Conservation (phyloP, 257 asterid genomes). For the Plantago major region DNA sequence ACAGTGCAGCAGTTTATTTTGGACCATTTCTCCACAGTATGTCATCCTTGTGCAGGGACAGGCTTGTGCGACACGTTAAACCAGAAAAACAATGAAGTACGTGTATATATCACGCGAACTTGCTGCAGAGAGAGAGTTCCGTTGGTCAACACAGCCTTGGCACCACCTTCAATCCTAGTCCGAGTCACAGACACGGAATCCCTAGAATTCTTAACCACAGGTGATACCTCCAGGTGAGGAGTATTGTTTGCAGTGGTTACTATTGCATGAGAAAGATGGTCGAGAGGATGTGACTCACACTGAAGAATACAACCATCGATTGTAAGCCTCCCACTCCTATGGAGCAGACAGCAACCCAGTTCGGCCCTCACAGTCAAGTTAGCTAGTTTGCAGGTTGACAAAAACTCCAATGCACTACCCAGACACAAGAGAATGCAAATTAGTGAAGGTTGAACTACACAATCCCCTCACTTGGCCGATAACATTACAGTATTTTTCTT, state of each 20-base stretch:
- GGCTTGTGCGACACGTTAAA: conserved; percentile 30
- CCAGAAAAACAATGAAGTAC: conserved; percentile 84
- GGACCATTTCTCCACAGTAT: too few relatives aligned
- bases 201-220: conserved; percentile 29
- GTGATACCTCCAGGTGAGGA: conserved; percentile 26
- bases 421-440: conserved; percentile 16
- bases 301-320: conserved; percentile 88
- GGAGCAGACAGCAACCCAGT: conserved; percentile 96
- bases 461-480: too few relatives aligned
- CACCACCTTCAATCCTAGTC: conserved; percentile 93
- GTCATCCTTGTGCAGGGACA: too few relatives aligned
- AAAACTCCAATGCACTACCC: conserved; percentile 76
- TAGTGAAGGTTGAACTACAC: background rate
- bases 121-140: conserved; percentile 78
- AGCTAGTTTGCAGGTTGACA: conserved; percentile 85
- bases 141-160: conserved; percentile 84
- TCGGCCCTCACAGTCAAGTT: conserved; percentile 90
- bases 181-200: conserved; percentile 64
- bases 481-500: too few relatives aligned
- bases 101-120: conserved; percentile 75
- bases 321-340: conserved; percentile 85
- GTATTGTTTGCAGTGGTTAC: conserved; percentile 67
- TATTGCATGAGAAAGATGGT: conserved; percentile 91
- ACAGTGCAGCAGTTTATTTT: too few relatives aligned
- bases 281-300: conserved; percentile 85